Percentiles rank a stretch among this genome's conserved stretches.
These are phyloP conservation scores for Prunus padus DNA, from an alignment of 306 rosid genomes.

Conservation along the genomic window DNA sequence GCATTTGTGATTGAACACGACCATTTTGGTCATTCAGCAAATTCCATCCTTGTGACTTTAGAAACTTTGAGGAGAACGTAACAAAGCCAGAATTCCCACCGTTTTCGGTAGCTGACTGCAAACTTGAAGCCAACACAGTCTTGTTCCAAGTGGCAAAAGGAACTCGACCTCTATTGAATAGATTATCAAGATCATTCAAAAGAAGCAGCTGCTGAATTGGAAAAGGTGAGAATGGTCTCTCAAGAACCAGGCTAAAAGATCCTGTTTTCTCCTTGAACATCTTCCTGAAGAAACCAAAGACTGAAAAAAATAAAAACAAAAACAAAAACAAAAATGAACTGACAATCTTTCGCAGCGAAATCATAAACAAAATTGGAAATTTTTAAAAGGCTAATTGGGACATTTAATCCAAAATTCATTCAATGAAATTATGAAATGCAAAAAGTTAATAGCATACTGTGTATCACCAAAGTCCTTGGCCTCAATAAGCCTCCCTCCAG, in stretches of 20 bases:
- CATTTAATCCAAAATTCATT: too few relatives aligned
- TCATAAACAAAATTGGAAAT: conserved; percentile 11
- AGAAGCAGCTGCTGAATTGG: conserved; percentile 53
- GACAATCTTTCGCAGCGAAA: conserved; percentile 26
- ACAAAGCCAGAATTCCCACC: conserved; percentile 68
- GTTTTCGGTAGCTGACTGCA: conserved; percentile 53
- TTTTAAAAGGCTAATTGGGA: neutral
- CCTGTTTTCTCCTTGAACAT: conserved; percentile 59
- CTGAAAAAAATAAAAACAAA: conserved; percentile 61
- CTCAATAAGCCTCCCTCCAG: conserved; percentile 53
- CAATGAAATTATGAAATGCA: neutral
- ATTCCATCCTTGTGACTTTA: conserved; percentile 58
- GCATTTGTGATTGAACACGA: conserved; percentile 45
- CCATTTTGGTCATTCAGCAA: conserved; percentile 49
- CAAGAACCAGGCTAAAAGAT: conserved; percentile 50
- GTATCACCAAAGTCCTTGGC: conserved; percentile 59
- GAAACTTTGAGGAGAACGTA: conserved; percentile 68
- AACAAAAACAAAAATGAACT: conserved; percentile 45
- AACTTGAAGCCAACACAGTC: conserved; percentile 56
- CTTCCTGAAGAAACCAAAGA: conserved; percentile 67
- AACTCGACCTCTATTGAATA: conserved; percentile 79
- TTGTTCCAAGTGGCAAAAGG: conserved; percentile 81
- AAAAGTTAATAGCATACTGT: conserved; percentile 41
- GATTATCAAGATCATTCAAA: conserved; percentile 55
- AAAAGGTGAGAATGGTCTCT: conserved; percentile 52